phyloP scores from a whole-genome alignment of 352 stramenopile genomes.

The Phytophthora pini region DNA sequence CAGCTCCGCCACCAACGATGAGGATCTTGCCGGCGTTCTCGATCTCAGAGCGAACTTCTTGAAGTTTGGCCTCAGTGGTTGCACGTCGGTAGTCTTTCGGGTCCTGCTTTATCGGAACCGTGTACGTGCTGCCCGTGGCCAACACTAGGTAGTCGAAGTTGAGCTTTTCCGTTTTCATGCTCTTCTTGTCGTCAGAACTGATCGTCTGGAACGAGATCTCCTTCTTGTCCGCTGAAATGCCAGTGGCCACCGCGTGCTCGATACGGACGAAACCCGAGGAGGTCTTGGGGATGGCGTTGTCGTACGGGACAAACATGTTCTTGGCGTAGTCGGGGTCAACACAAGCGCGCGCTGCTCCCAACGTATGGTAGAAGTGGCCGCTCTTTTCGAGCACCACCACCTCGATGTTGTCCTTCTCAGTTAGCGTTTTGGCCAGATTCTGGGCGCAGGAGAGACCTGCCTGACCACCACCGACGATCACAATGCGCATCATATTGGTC shows the following conservation, averaged over 20 bases:
- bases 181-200: constrained; percentile 34
- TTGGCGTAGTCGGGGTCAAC: constrained; percentile 47
- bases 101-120: constrained; percentile 56
- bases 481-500: constrained; percentile 43
- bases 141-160: constrained; percentile 65
- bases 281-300: constrained; percentile 51
- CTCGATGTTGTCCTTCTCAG: constrained; percentile 41
- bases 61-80: constrained; percentile 45
- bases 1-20: constrained; percentile 60
- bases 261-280: constrained; percentile 41
- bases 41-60: constrained; percentile 49
- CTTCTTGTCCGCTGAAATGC: constrained; percentile 31
- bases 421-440: constrained; percentile 47
- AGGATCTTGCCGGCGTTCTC: constrained; percentile 51
- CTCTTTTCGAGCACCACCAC: constrained; percentile 69
- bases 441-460: constrained; percentile 50
- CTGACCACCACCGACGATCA: constrained; percentile 60
- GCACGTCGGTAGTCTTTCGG: constrained; percentile 29
- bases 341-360: constrained; percentile 56
- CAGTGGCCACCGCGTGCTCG: constrained; percentile 42
- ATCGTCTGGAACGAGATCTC: constrained; percentile 46
- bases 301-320: constrained; percentile 67
- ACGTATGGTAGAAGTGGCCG: constrained; percentile 18
- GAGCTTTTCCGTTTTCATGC: constrained; percentile 30
- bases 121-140: constrained; percentile 63